Conservation (phyloP, 2,329 filamentous ascomycete genomes). For the Talaromyces sp. region DNA sequence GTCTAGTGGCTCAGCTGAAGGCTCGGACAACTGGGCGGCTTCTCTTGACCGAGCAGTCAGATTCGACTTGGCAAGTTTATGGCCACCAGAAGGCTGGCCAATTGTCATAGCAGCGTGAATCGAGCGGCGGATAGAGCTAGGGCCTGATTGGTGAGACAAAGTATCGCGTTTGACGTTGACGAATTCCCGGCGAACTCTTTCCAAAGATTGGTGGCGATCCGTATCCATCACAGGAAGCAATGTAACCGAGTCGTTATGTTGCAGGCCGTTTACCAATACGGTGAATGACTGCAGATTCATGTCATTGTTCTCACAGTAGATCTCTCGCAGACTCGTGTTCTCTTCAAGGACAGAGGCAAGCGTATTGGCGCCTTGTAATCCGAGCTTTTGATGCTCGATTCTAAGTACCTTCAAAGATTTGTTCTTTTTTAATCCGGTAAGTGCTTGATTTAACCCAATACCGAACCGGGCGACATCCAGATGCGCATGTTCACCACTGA, state of each 20-base stretch:
- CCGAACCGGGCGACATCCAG: slow-evolving; percentile 68
- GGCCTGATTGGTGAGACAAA: slow-evolving; percentile 27
- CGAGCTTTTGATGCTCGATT: slow-evolving; percentile 67
- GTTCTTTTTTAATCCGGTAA: slow-evolving; percentile 63
- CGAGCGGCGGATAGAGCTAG: slow-evolving; percentile 43
- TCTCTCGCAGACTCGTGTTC: slow-evolving; percentile 60
- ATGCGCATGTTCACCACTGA: slow-evolving; percentile 68
- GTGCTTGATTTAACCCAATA: slow-evolving; percentile 63
- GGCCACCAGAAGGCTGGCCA: slow-evolving; percentile 27
- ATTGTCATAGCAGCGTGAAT: slow-evolving; percentile 40
- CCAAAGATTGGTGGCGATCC: slow-evolving; percentile 60
- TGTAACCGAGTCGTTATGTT: slow-evolving; percentile 61
- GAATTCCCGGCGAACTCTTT: slow-evolving; percentile 55
- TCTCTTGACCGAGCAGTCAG: slow-evolving; percentile 16
- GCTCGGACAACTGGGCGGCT: slow-evolving; percentile 14
- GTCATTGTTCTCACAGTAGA: slow-evolving; percentile 69
- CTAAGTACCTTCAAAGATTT: slow-evolving; percentile 58
- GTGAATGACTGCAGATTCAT: slow-evolving; percentile 69
- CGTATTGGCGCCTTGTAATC: slow-evolving; percentile 65
- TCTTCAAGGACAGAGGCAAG: slow-evolving; percentile 65
- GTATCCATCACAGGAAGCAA: slow-evolving; percentile 62
- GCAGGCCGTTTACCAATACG: slow-evolving; percentile 64
- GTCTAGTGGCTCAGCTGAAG: slow-evolving; percentile 26
- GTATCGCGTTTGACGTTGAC: slow-evolving; percentile 48
- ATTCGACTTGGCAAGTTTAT: slow-evolving; percentile 32